Base-by-base conservation (phyloP, 139 green algal genomes). In the Diplosphaera chodatii region DNA sequence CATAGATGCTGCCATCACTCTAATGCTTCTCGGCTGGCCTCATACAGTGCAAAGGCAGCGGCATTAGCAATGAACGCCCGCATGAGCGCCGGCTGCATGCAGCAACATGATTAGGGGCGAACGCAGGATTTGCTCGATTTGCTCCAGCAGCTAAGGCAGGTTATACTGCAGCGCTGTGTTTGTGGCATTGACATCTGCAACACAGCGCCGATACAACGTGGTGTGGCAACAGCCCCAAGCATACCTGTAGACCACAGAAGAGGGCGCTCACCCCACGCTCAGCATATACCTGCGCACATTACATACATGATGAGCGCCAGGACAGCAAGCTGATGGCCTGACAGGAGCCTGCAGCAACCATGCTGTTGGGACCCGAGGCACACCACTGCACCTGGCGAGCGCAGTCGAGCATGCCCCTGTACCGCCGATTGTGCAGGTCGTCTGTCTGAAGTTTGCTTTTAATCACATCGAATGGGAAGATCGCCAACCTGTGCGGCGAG, bases 401-500 rank as follows among this genome's bases (percentile, higher is more conserved):
- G 40, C 87, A 91, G 70, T 93, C 83, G 32, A 82, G 20, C 4
- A 76, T 78, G 28, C 81, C 75, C 10, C 31, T 79, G 86, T 85
- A 91, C 4, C 75, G 72, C 22, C 77, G 83, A 4, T 71, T 80
- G n/a, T 41, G 66, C 55, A 69, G 40, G 76, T 74, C 65, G 40
- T 90, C 84, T 5, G 84, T 72, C 71, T 93, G 87, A 20, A 92
- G 70, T 33, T 76, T 73, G 56, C 74, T 84, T 77, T 93, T 93
- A 72, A 93, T 70, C 32, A 91, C 74, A 59, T 93, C 88, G 8
- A 77, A 66, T 1, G 89, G 89, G 74, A 90, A 96, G 55, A 84
- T 80, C 63, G 74, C 67, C 23, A 59, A 3, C 48, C 48, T 59
- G 18, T 18, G 25, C n/a, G n/a, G n/a, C n/a, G n/a, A n/a, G n/a